phyloP scores from a whole-genome alignment of 2,329 filamentous ascomycete genomes.

The Aspergillus neoniger region DNA sequence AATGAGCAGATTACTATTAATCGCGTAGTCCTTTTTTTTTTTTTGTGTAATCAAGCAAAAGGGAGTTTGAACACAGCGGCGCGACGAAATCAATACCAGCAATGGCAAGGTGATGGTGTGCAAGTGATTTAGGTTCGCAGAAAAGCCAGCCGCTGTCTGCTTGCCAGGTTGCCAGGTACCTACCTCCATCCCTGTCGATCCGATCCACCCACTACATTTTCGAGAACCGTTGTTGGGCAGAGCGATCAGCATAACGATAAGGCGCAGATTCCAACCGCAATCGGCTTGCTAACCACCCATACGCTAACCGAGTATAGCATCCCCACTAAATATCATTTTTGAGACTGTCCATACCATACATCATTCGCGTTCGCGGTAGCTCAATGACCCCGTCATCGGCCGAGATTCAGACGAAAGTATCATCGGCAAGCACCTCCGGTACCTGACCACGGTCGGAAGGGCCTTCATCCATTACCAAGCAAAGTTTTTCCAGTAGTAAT shows the following conservation, averaged over 20 bases:
- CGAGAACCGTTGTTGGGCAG: conserved; percentile 1
- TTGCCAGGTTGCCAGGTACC: not conserved
- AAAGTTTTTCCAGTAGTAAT: not conserved
- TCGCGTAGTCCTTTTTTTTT: too few species aligned
- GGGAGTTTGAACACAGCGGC: too few species aligned
- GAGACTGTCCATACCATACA: not conserved
- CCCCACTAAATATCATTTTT: conserved; percentile 5
- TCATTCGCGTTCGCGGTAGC: not conserved
- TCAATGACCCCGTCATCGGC: not conserved
- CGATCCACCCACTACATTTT: conserved; percentile 11
- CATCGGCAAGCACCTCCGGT: not conserved
- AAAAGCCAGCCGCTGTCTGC: not conserved
- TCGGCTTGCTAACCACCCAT: not conserved
- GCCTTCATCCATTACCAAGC: not conserved
- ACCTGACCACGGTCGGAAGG: not conserved
- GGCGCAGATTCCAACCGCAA: conserved; percentile 1
- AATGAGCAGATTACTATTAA: not conserved
- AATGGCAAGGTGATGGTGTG: not conserved
- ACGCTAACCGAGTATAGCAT: not conserved
- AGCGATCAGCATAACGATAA: not conserved
- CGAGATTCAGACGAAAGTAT: not conserved
- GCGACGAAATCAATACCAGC: too few species aligned
- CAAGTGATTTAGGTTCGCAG: not conserved
- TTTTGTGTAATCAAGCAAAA: too few species aligned
- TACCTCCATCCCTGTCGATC: conserved; percentile 18